A percentile compares a stretch with the other conserved stretches of the same genome.
phyloP scores from a whole-genome alignment of 768 basidiomycete species.

The Xerocomus spinulosus region DNA sequence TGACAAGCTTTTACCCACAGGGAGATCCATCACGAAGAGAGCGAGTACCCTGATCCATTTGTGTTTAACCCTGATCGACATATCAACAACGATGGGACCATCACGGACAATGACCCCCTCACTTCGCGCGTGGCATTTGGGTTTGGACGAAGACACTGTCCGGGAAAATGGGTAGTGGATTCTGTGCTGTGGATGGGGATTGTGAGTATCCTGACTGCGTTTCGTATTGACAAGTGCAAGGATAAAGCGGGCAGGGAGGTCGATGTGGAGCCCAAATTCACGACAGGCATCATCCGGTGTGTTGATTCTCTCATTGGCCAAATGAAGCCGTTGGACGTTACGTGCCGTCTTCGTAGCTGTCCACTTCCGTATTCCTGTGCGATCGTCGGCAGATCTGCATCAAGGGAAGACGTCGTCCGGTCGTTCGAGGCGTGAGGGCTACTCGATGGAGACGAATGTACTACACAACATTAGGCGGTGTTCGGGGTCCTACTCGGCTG shows the following conservation, averaged over 20 bases:
- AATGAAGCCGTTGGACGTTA: slow-evolving; percentile 12
- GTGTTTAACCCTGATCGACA: slow-evolving; percentile 27
- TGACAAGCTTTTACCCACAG: slow-evolving; percentile 5
- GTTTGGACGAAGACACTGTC: slow-evolving; percentile 30
- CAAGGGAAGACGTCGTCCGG: slow-evolving; percentile 18
- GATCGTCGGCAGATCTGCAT: slow-evolving; percentile 26
- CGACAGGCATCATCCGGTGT: slow-evolving; percentile 30
- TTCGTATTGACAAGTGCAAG: slow-evolving; percentile 21
- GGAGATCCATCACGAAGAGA: slow-evolving; percentile 31
- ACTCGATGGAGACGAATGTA: not conserved
- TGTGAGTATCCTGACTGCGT: slow-evolving; percentile 24
- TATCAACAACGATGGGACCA: slow-evolving; percentile 19
- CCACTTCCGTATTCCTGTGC: slow-evolving; percentile 30
- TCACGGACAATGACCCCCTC: slow-evolving; percentile 24
- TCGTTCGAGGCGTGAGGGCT: slow-evolving; percentile 12
- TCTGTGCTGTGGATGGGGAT: slow-evolving; percentile 29
- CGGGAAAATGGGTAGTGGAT: slow-evolving; percentile 31
- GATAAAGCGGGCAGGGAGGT: slow-evolving; percentile 22
- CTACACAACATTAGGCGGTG: slow-evolving; percentile 15
- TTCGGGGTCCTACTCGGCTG: slow-evolving; percentile 12
- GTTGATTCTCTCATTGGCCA: slow-evolving; percentile 11
- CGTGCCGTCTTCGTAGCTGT: slow-evolving; percentile 24
- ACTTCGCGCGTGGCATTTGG: slow-evolving; percentile 26
- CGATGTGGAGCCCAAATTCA: slow-evolving; percentile 27
- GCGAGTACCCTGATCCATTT: slow-evolving; percentile 24